Conservation (phyloP, 768 basidiomycete genomes). For the Boletus tomentosulus region DNA sequence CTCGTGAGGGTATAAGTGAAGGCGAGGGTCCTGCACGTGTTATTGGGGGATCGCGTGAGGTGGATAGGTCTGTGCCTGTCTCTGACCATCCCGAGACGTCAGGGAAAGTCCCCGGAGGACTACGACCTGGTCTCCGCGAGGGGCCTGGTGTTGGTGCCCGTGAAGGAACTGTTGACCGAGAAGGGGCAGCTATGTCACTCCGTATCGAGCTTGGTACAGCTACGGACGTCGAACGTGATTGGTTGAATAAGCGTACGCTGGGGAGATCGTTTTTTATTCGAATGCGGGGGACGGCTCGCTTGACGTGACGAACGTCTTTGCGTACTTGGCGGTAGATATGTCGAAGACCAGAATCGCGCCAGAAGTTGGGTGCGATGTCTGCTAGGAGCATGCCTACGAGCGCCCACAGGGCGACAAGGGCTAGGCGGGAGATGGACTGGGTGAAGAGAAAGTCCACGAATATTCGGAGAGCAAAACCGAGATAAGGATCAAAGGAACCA, state of each 20-base stretch:
- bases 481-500: conserved; percentile 61
- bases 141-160: conserved; percentile 13
- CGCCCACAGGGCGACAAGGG: conserved; percentile 52
- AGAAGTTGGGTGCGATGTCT: conserved; percentile 46
- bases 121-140: conserved; percentile 22
- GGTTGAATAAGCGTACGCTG: conserved; percentile 24
- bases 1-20: conserved; percentile 24
- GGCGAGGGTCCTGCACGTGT: conserved; percentile 22
- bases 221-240: conserved; percentile 15
- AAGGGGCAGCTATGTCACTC: conserved; percentile 29
- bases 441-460: conserved; percentile 70
- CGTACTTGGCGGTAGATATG: conserved; percentile 35
- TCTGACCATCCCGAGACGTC: conserved; percentile 31
- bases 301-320: conserved; percentile 31
- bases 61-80: conserved; percentile 25
- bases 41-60: conserved; percentile 12
- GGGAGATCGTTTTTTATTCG: conserved; percentile 32
- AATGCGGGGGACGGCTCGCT: conserved; percentile 29
- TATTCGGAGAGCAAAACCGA: conserved; percentile 64
- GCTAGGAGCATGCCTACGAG: conserved; percentile 49
- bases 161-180: conserved; percentile 20
- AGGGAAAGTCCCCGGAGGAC: conserved; percentile 28
- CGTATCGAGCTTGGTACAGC: conserved; percentile 23
- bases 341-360: conserved; percentile 39
- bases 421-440: conserved; percentile 43